Evolutionary conservation across 2,329 filamentous ascomycete genomes (phyloP).

Genomic region (Alternaria panax): DNA sequence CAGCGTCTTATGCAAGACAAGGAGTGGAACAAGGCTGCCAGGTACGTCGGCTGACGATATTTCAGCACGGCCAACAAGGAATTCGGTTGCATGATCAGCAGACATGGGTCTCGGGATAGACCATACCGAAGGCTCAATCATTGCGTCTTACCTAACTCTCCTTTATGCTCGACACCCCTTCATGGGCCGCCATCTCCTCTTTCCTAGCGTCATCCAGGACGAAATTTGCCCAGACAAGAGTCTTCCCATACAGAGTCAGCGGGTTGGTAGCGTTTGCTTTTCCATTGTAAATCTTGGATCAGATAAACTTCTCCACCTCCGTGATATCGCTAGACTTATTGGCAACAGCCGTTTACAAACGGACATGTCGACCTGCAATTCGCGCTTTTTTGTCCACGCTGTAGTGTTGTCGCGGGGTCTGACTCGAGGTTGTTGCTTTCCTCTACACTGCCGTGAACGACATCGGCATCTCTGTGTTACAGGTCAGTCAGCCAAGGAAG

Average conservation of each 20-base stretch:
- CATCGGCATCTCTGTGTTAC: neutral
- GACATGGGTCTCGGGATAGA: neutral
- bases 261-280: neutral
- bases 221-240: accelerated
- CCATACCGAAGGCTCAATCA: too few species aligned
- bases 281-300: neutral
- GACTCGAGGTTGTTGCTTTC: neutral
- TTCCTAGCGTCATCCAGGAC: neutral
- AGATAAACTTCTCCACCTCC: neutral
- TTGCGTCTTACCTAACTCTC: too few species aligned
- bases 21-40: neutral
- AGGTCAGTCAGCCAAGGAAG: too few species aligned
- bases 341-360: neutral
- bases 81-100: neutral
- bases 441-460: neutral
- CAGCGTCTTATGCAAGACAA: constrained; percentile 28
- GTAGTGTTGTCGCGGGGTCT: neutral
- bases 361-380: neutral
- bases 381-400: neutral
- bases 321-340: too few species aligned
- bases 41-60: neutral
- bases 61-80: neutral
- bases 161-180: neutral
- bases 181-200: neutral
- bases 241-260: neutral